A percentile compares a stretch with the other conserved stretches of the same genome.
Conservation (phyloP, 805 yeast genomes). For the Vanderwaltozyma tropicalis region DNA sequence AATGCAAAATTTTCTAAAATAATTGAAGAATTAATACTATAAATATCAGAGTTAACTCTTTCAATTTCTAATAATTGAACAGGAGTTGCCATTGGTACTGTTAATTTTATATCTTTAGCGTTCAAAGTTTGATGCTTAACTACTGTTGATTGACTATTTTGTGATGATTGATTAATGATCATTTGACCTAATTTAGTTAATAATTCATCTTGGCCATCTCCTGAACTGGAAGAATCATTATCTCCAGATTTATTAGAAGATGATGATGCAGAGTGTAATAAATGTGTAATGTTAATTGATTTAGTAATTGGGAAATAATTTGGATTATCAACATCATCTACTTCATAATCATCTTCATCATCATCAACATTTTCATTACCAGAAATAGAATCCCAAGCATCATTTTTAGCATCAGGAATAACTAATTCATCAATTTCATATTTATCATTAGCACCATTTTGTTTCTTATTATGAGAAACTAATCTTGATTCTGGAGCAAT, state of each 20-base stretch:
- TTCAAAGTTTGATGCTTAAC: conserved; percentile 2
- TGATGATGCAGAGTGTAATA: conserved; percentile 21
- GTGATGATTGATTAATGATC: conserved; percentile 15
- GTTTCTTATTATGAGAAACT: conserved; percentile 61
- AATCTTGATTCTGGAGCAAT: conserved; percentile 51
- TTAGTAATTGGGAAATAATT: conserved; percentile 26
- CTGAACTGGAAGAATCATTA: not conserved
- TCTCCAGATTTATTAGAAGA: conserved; percentile 3
- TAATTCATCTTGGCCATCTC: not conserved
- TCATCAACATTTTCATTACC: conserved; percentile 6
- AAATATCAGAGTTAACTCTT: conserved; percentile 44
- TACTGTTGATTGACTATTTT: not conserved
- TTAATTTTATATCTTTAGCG: conserved; percentile 5
- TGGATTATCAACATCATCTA: conserved; percentile 11
- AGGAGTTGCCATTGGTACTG: conserved; percentile 58
- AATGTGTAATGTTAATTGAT: conserved; percentile 29
- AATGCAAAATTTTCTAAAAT: conserved; percentile 60
- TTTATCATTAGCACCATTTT: conserved; percentile 26
- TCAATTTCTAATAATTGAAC: conserved; percentile 73
- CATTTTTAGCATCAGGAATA: conserved; percentile 35
- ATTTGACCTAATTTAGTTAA: conserved; percentile 16
- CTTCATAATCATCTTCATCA: conserved; percentile 12
- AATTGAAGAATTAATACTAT: conserved; percentile 35
- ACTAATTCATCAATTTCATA: conserved; percentile 70
- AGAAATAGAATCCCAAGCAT: conserved; percentile 42